Percentiles rank a stretch among this genome's conserved stretches.
phyloP scores from a whole-genome alignment of 2,329 filamentous ascomycete species.

The Tolypocladium endophyticum region DNA sequence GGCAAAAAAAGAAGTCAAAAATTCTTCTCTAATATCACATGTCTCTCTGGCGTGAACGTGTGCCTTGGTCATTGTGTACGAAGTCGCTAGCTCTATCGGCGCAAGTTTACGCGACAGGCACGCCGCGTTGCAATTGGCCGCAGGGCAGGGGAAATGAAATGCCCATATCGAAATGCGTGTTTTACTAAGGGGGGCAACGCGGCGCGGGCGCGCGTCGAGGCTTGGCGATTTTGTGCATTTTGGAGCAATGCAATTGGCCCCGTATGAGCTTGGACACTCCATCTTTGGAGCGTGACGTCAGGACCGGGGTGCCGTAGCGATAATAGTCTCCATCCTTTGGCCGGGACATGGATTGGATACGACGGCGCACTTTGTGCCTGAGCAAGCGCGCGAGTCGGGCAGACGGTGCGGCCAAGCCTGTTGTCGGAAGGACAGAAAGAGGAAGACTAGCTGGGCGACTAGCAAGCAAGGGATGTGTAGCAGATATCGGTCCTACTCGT shows the following conservation, averaged over 20 bases:
- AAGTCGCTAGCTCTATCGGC: no score
- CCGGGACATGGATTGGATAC: background rate
- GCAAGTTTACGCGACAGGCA: background rate
- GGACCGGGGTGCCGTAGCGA: background rate
- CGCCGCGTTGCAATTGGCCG: background rate
- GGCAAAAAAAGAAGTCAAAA: slow-evolving; percentile 27
- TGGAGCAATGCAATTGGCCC: background rate
- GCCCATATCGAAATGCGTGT: background rate
- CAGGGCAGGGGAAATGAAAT: background rate
- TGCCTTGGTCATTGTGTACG: background rate
- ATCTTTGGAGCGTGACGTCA: background rate
- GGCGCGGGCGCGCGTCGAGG: background rate
- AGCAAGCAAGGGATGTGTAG: background rate
- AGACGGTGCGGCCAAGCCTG: background rate
- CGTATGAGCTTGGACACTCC: background rate
- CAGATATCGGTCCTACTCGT: background rate
- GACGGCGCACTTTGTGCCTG: background rate
- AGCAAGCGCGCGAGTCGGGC: background rate
- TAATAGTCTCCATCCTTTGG: background rate
- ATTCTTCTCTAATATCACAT: slow-evolving; percentile 4
- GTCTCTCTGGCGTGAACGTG: background rate
- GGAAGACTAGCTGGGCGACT: background rate
- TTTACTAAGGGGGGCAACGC: background rate
- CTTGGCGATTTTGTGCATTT: background rate
- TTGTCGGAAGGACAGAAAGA: no score